These are phyloP conservation scores for Aurifilum marmelostoma DNA, from an alignment of 2,329 filamentous ascomycete genomes.

Conservation along the genomic window DNA sequence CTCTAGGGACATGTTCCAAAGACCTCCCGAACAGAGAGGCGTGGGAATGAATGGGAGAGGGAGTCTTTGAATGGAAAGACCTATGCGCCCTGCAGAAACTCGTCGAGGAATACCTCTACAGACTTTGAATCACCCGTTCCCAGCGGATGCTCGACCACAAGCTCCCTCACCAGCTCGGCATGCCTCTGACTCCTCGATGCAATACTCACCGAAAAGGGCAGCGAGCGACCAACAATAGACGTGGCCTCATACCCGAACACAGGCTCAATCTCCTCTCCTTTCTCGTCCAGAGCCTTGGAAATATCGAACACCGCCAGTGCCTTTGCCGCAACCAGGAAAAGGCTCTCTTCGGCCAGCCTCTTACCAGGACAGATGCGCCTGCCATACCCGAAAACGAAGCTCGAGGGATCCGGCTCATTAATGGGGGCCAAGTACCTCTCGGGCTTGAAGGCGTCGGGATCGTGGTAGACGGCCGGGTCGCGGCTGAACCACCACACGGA, in stretches of 20 bases:
- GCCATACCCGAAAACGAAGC: slow-evolving; percentile 19
- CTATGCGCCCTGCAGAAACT: not conserved
- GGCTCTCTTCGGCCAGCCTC: not conserved
- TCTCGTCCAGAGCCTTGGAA: not conserved
- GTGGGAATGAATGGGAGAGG: not conserved
- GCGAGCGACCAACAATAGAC: not conserved
- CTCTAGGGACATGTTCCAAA: not conserved
- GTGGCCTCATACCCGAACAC: not conserved
- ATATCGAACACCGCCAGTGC: slow-evolving; percentile 7
- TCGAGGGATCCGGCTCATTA: slow-evolving; percentile 6
- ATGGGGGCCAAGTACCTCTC: slow-evolving; percentile 24
- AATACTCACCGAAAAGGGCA: slow-evolving; percentile 5
- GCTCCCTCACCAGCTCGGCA: not conserved
- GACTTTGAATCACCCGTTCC: not conserved
- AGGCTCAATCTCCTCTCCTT: not conserved
- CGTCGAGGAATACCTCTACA: not conserved
- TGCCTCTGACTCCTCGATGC: not conserved
- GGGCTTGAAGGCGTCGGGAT: slow-evolving; percentile 11
- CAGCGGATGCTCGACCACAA: not conserved
- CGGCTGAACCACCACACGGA: slow-evolving; percentile 8
- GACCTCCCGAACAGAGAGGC: too few species aligned
- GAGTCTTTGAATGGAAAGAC: not conserved
- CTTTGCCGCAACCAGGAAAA: slow-evolving; percentile 9
- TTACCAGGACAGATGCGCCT: slow-evolving; percentile 20
- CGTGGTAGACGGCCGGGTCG: slow-evolving; percentile 21